Evolutionary conservation across 2,329 filamentous ascomycete genomes (phyloP).

Genomic region (Dactylellina parvicollis): DNA sequence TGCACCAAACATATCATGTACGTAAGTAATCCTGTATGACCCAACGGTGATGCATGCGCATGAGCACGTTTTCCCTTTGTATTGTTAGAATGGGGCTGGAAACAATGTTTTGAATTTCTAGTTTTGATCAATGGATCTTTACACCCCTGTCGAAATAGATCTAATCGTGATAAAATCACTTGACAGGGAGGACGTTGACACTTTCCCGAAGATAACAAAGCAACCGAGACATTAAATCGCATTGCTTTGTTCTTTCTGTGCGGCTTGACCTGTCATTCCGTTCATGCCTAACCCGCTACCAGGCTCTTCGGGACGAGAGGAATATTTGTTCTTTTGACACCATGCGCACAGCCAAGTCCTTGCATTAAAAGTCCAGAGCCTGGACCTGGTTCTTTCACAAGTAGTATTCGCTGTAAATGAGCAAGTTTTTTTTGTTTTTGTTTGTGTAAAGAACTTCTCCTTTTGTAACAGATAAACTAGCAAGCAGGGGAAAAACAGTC

Average conservation of each 20-base stretch:
- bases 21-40: not conserved
- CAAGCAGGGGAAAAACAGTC: not conserved
- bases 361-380: not conserved
- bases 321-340: constrained; percentile 6
- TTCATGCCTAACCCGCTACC: constrained; percentile 23
- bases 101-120: not conserved
- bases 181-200: constrained; percentile 25
- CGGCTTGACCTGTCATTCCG: constrained; percentile 17
- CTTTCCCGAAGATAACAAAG: constrained; percentile 34
- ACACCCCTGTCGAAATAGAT: constrained; percentile 15
- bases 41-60: constrained; percentile 9
- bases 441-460: constrained; percentile 20
- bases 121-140: not conserved
- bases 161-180: constrained; percentile 45
- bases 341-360: not conserved
- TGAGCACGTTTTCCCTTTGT: constrained; percentile 2
- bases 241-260: not conserved
- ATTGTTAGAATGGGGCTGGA: not conserved
- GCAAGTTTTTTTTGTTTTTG: constrained; percentile 27
- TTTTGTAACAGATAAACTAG: constrained; percentile 24
- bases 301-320: constrained; percentile 35
- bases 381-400: constrained; percentile 3
- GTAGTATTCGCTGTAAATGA: constrained; percentile 9
- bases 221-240: constrained; percentile 10
- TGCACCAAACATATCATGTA: not conserved